A percentile compares a stretch with the other conserved stretches of the same genome.
These are phyloP conservation scores for Amphibolis antarctica DNA, from an alignment of 106 monocot genomes.

Conservation along the genomic window DNA sequence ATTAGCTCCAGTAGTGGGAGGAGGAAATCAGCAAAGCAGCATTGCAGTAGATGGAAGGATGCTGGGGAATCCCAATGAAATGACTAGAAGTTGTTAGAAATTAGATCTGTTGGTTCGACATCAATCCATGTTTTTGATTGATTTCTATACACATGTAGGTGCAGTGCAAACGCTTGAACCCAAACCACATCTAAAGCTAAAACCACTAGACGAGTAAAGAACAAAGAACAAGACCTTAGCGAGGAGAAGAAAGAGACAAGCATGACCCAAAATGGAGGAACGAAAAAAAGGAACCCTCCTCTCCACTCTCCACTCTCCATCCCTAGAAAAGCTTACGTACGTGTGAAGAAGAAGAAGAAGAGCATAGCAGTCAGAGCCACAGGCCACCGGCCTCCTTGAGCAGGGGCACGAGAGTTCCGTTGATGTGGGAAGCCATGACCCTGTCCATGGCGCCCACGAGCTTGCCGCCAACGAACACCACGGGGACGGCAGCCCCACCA, in stretches of 20 bases:
- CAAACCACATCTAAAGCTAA: background rate
- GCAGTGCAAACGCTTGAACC: background rate
- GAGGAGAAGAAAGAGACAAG: background rate
- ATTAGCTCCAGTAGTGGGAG: no score
- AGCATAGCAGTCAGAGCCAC: slow-evolving; percentile 36
- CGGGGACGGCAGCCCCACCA: slow-evolving; percentile 5
- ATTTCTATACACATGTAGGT: slow-evolving; percentile 1
- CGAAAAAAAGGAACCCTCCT: slow-evolving; percentile 8
- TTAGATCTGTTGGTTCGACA: background rate
- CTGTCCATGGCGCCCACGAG: slow-evolving; percentile 74
- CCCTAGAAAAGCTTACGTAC: background rate
- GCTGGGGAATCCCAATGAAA: no score
- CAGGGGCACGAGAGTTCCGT: slow-evolving; percentile 64
- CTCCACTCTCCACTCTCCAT: slow-evolving; percentile 8
- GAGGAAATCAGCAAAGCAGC: no score
- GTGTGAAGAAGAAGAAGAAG: no score
- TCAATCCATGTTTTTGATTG: background rate
- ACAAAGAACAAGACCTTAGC: background rate
- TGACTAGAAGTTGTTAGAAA: background rate
- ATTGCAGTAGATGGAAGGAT: no score
- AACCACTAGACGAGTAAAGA: background rate
- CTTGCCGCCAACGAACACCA: slow-evolving; percentile 72
- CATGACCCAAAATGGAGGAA: slow-evolving; percentile 13
- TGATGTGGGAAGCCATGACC: slow-evolving; percentile 83
- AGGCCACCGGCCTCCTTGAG: slow-evolving; percentile 77